Conservation (phyloP, 768 basidiomycete species). For the Leccinum uliginosum region DNA sequence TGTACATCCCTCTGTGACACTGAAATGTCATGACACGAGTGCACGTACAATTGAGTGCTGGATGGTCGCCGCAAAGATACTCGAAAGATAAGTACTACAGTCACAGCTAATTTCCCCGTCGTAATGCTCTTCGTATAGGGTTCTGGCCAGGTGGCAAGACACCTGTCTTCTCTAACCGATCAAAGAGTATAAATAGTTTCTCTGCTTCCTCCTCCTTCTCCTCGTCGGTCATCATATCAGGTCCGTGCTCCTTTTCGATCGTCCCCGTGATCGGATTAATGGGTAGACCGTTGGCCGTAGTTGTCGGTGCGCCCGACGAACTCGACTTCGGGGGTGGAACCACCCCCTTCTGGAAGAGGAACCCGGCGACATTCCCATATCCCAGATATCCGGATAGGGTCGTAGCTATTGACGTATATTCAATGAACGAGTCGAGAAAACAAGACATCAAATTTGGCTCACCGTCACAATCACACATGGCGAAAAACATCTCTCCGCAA, state of each 20-base stretch:
- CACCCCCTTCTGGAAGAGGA: conserved; percentile 89
- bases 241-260: conserved; percentile 36
- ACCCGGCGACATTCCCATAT: conserved; percentile 94
- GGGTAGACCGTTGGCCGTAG: conserved; percentile 36
- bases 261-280: conserved; percentile 91
- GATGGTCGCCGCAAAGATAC: background rate
- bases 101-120: conserved; percentile 20
- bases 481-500: conserved; percentile 84
- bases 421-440: background rate
- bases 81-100: background rate
- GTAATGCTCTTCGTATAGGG: conserved; percentile 69
- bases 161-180: conserved; percentile 77
- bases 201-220: conserved; percentile 95
- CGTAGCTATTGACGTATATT: conserved; percentile 42
- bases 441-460: conserved; percentile 8
- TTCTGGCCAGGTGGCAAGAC: conserved; percentile 61
- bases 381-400: conserved; percentile 76
- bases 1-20: background rate
- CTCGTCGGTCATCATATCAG: conserved; percentile 80
- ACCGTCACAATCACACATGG: conserved; percentile 78
- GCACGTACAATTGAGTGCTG: background rate
- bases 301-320: conserved; percentile 30
- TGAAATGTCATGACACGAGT: background rate
- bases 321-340: conserved; percentile 46
- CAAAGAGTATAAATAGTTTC: conserved; percentile 86